Evolutionary conservation across 352 stramenopile species (phyloP).

Genomic region (Globisporangium alternatum): DNA sequence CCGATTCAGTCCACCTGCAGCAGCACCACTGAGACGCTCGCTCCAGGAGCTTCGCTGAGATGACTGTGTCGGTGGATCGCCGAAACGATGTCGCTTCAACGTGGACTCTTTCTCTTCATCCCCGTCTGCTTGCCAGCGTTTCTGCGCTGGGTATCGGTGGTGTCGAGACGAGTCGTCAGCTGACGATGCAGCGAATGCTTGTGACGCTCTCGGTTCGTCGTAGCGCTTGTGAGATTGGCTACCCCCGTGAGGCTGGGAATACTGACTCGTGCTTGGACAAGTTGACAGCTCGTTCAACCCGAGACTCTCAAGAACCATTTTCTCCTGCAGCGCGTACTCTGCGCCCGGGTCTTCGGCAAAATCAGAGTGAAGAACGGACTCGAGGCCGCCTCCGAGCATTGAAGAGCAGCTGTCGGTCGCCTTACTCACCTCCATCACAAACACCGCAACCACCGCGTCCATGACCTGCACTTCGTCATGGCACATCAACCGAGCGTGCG

Average conservation of each 20-base stretch:
- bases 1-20: neutral
- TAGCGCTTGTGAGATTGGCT: neutral
- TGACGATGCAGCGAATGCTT: slow-evolving; percentile 1
- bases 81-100: slow-evolving; percentile 3
- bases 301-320: slow-evolving; percentile 70
- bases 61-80: slow-evolving; percentile 1
- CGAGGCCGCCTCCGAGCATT: slow-evolving; percentile 48
- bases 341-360: slow-evolving; percentile 54
- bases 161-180: slow-evolving; percentile 1
- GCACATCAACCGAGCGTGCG: slow-evolving; percentile 88
- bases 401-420: slow-evolving; percentile 56
- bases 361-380: slow-evolving; percentile 69
- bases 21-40: slow-evolving; percentile 10
- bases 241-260: slow-evolving; percentile 5
- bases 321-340: slow-evolving; percentile 70
- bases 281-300: slow-evolving; percentile 52
- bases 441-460: slow-evolving; percentile 78
- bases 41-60: slow-evolving; percentile 14
- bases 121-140: slow-evolving; percentile 13
- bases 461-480: slow-evolving; percentile 61
- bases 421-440: slow-evolving; percentile 78
- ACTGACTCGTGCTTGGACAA: slow-evolving; percentile 15
- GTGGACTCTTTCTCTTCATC: neutral
- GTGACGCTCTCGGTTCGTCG: neutral
- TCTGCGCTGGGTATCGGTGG: slow-evolving; percentile 7